A percentile compares a stretch with the other conserved stretches of the same genome.
Conservation (phyloP, 306 rosid genomes). For the Parietaria judaica region DNA sequence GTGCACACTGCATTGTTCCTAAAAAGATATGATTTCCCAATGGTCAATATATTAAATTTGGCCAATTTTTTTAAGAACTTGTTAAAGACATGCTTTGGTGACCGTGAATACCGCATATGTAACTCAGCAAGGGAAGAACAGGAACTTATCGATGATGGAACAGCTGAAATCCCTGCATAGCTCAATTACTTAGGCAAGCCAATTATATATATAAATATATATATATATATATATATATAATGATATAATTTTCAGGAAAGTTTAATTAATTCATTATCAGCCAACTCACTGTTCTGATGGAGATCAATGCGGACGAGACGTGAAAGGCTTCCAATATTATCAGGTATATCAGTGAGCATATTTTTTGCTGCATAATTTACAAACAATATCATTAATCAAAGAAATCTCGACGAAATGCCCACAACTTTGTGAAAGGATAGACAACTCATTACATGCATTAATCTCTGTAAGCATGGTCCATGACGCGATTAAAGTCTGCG, state of each 20-base stretch:
- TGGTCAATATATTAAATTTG: slow-evolving; percentile 16
- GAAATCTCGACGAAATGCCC: slow-evolving; percentile 8
- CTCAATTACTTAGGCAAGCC: slow-evolving; percentile 13
- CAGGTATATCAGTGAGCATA: slow-evolving; percentile 56
- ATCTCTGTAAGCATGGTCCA: slow-evolving; percentile 82
- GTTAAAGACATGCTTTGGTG: slow-evolving; percentile 19
- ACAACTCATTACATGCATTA: slow-evolving; percentile 60
- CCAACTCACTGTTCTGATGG: slow-evolving; percentile 76
- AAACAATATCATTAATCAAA: slow-evolving; percentile 16
- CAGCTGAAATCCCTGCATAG: slow-evolving; percentile 64
- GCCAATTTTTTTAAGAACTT: slow-evolving; percentile 14
- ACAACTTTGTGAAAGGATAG: slow-evolving; percentile 8
- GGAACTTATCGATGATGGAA: slow-evolving; percentile 65
- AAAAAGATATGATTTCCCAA: slow-evolving; percentile 16
- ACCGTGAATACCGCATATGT: slow-evolving; percentile 63
- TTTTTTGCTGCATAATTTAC: slow-evolving; percentile 65
- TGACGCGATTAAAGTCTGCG: slow-evolving; percentile 57
- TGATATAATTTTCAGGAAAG: neutral
- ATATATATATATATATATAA: neutral
- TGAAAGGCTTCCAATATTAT: slow-evolving; percentile 67
- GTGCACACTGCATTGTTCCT: slow-evolving; percentile 66
- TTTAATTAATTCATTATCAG: slow-evolving; percentile 7
- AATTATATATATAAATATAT: slow-evolving; percentile 16
- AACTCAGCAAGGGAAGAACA: slow-evolving; percentile 74
- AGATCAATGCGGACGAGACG: slow-evolving; percentile 75